phyloP scores from a whole-genome alignment of 208 protist genomes.

The Angomonas ambiguus region DNA sequence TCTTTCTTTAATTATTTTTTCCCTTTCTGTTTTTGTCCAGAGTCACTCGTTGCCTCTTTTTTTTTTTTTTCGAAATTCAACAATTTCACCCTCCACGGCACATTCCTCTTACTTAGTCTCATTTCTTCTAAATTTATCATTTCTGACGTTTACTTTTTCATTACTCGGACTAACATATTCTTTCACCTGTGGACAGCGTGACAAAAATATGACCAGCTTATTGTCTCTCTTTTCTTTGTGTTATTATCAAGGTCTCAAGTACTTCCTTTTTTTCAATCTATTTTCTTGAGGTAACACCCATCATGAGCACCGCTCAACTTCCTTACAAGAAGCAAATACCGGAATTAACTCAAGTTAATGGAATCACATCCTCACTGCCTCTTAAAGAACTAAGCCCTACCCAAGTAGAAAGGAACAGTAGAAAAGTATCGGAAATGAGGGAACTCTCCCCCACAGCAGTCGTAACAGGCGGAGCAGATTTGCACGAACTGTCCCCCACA shows the following conservation, averaged over 20 bases:
- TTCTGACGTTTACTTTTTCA: background rate
- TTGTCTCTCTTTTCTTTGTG: constrained; percentile 1
- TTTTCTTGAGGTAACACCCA: background rate
- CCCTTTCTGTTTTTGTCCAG: too few species aligned
- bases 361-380: background rate
- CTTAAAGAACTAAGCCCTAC: background rate
- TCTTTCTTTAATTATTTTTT: background rate
- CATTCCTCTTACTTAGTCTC: background rate
- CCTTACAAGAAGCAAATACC: background rate
- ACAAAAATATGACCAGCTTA: background rate
- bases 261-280: background rate
- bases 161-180: too few species aligned
- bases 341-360: background rate
- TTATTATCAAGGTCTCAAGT: constrained; percentile 4
- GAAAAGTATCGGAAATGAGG: background rate
- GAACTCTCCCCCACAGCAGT: background rate
- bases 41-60: too few species aligned
- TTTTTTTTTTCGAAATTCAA: too few species aligned
- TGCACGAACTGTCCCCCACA: background rate
- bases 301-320: background rate
- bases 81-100: too few species aligned
- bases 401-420: background rate
- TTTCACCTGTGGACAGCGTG: too few species aligned
- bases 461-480: background rate
- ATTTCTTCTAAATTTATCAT: too few species aligned